Evolutionary conservation across 768 basidiomycete genomes (phyloP).

Genomic region (Auriscalpium vulgare): DNA sequence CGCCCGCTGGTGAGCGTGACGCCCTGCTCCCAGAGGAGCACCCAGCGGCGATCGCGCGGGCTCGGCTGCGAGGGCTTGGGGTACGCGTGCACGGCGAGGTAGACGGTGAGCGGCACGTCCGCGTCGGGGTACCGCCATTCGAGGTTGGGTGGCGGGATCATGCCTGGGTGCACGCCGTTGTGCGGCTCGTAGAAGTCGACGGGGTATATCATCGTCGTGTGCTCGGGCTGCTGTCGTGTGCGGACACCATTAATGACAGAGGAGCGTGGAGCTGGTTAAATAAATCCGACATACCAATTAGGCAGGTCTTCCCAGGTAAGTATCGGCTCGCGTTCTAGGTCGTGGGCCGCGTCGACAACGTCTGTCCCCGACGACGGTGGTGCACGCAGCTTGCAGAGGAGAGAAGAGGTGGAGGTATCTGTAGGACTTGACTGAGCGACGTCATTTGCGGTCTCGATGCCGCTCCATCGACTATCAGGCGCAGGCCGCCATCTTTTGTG

Average conservation of each 20-base stretch:
- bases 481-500: too few relatives aligned
- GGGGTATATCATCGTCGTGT: constrained; percentile 5
- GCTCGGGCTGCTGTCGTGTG: not conserved
- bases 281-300: too few relatives aligned
- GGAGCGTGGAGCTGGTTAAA: not conserved
- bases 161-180: constrained; percentile 13
- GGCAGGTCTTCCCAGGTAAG: too few relatives aligned
- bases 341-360: too few relatives aligned
- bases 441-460: too few relatives aligned
- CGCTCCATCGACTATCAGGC: too few relatives aligned
- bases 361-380: too few relatives aligned
- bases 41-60: constrained; percentile 12
- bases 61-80: constrained; percentile 7
- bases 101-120: constrained; percentile 5
- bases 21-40: constrained; percentile 10
- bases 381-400: too few relatives aligned
- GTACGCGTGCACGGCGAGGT: constrained; percentile 13
- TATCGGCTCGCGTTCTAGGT: too few relatives aligned
- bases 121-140: constrained; percentile 12
- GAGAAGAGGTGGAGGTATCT: too few relatives aligned
- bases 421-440: too few relatives aligned
- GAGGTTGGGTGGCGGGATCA: constrained; percentile 10
- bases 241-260: not conserved
- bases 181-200: constrained; percentile 13
- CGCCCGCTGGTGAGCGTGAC: not conserved